Base-by-base conservation (phyloP, 2,329 filamentous ascomycete genomes). In the Pseudocercospora macadamiae region DNA sequence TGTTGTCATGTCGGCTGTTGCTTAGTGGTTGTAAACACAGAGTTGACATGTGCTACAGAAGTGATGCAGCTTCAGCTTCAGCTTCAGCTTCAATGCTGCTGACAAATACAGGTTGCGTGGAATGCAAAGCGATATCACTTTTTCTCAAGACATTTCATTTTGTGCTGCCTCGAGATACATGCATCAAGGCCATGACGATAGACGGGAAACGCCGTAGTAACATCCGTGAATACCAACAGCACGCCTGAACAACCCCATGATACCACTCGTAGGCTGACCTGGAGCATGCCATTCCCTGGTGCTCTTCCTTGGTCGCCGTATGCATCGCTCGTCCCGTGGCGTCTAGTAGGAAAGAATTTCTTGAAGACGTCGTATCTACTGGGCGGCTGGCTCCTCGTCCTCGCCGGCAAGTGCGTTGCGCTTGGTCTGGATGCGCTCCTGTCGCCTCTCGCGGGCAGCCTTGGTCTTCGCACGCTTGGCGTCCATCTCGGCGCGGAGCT, bases 401-500 rank as follows among this genome's bases (percentile, higher is more conserved):
- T 92, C 91, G 77, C 84, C 91, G 75, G 89, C 77, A 79, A 96
- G 79, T 76, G 91, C 92, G 77, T 86, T 89, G 80, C 92, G 88
- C 93, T 99, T 99, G 80, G 89, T 88, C 78, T 84, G 80, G 79
- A 89, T 86, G 82, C 96, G 90, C 86, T 96, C 91, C 82, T 88
- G 82, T 89, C 95, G 95, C 86, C 95, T 89, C 89, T 97, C 95
- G 83, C 95, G 92, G 75, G 95, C 95, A 78, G 95, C 95, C 93
- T 97, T 97, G 88, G 92, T 97, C 92, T 96, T 97, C 80, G 92
- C 91, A 84, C 95, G 92, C 89, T 96, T 97, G 86, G 90, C 91
- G 80, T 97, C 95, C 95, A 99, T 99, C 86, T 97, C 93, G 80
- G 97, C 93, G 89, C 96, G 93, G 82, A 99, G 87, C 76, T 88